phyloP scores from a whole-genome alignment of 495 filamentous ascomycete genomes.

The Aspergillus nanangensis region DNA sequence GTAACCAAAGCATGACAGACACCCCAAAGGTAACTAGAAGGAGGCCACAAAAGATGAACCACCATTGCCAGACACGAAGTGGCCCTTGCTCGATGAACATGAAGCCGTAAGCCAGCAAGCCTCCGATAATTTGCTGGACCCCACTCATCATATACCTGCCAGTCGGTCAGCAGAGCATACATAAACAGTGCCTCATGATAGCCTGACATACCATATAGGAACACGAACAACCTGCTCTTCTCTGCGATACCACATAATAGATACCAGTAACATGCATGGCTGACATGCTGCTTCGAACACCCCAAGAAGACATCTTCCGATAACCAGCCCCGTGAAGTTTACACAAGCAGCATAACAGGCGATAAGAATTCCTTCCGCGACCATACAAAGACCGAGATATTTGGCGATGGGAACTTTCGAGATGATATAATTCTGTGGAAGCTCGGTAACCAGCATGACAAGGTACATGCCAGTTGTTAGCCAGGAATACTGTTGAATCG shows the following conservation, averaged over 20 bases:
- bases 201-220: no score
- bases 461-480: background rate
- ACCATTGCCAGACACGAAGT: background rate
- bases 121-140: conserved; percentile 57
- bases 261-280: conserved; percentile 49
- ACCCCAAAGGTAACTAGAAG: background rate
- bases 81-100: background rate
- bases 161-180: no score
- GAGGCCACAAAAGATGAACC: background rate
- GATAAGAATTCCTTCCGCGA: conserved; percentile 41
- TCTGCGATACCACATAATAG: conserved; percentile 55
- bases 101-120: conserved; percentile 56
- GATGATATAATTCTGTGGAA: conserved; percentile 18
- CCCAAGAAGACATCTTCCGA: conserved; percentile 55
- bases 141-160: conserved; percentile 67
- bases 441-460: background rate
- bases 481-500: background rate
- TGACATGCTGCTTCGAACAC: conserved; percentile 62
- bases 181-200: no score
- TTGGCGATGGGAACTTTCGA: conserved; percentile 48
- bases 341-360: conserved; percentile 19
- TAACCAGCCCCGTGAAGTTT: conserved; percentile 16
- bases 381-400: conserved; percentile 48
- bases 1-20: background rate
- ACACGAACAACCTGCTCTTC: conserved; percentile 63